These are phyloP conservation scores for Serendipita sp. DNA, from an alignment of 1,284 basidiomycete genomes.

Conservation along the genomic window DNA sequence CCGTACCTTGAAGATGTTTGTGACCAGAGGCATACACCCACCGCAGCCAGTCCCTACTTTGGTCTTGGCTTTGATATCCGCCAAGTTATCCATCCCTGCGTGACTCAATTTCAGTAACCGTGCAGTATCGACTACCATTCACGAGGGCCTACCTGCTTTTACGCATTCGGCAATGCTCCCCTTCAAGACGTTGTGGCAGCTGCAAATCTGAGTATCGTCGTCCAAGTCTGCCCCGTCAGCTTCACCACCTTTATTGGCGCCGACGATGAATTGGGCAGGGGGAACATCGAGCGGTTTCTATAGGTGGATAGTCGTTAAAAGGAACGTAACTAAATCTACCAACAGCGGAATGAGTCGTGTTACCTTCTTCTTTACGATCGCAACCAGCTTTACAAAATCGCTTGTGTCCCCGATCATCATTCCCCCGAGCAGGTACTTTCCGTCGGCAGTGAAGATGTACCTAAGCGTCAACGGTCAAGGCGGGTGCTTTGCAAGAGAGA, in stretches of 20 bases:
- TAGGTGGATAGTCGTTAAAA: neutral
- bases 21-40: conserved; percentile 49
- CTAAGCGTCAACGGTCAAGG: conserved; percentile 15
- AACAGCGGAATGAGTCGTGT: neutral
- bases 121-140: too few species aligned
- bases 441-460: conserved; percentile 62
- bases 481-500: neutral
- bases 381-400: conserved; percentile 57
- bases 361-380: conserved; percentile 58
- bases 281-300: conserved; percentile 50
- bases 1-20: conserved; percentile 35
- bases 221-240: conserved; percentile 53
- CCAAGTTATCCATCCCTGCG: conserved; percentile 33
- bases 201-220: conserved; percentile 58
- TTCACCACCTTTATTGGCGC: conserved; percentile 35
- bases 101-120: conserved; percentile 14
- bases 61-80: conserved; percentile 49
- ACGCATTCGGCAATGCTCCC: conserved; percentile 26
- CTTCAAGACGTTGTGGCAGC: conserved; percentile 38
- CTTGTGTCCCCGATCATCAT: conserved; percentile 71
- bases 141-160: conserved; percentile 16
- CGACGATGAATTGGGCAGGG: conserved; percentile 55
- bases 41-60: conserved; percentile 65
- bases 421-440: conserved; percentile 59
- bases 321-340: neutral